Conservation (phyloP, 306 rosid genomes). For the Benincasa hispida region DNA sequence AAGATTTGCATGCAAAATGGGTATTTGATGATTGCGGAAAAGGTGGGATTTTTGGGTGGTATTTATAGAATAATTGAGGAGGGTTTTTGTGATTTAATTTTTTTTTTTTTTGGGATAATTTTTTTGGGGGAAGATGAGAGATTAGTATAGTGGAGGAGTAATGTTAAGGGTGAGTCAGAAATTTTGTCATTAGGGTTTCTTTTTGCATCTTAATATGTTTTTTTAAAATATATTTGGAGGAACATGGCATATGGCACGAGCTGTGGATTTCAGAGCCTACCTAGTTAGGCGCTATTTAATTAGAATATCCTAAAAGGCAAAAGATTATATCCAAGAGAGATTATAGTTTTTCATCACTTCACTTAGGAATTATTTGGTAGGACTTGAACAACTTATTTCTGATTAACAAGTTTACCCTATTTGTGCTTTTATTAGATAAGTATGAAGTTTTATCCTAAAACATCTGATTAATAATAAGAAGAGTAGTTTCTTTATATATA, state of each 20-base stretch:
- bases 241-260: background rate
- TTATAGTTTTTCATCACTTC: background rate
- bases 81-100: background rate
- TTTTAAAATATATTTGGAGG: background rate
- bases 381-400: background rate
- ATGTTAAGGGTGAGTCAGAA: background rate
- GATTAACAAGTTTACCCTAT: background rate
- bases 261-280: background rate
- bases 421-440: background rate
- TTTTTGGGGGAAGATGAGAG: background rate
- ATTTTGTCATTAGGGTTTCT: background rate
- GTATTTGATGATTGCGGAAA: background rate
- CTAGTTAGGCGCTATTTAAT: background rate
- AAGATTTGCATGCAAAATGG: background rate
- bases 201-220: background rate
- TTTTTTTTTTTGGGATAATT: background rate
- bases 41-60: background rate
- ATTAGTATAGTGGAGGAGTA: background rate
- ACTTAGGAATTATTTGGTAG: background rate
- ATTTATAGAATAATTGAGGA: background rate
- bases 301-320: background rate
- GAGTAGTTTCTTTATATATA: no score
- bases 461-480: no score
- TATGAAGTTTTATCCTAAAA: no score
- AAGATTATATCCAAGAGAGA: background rate